Evolutionary conservation across 2,329 filamentous ascomycete species (phyloP).

Genomic region (Beauveria rudraprayagi): DNA sequence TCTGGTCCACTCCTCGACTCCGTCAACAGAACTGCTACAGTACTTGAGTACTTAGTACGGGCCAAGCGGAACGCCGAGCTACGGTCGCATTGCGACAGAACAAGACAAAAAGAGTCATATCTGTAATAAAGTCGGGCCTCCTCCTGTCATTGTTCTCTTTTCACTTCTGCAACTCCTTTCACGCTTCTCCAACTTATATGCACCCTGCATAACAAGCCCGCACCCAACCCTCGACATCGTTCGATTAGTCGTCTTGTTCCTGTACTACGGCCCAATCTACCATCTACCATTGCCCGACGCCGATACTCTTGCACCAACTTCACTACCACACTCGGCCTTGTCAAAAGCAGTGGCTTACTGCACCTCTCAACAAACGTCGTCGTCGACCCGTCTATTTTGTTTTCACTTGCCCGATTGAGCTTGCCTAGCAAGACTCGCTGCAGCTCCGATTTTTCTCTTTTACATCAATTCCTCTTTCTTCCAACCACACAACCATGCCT

Average conservation of each 20-base stretch:
- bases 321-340: neutral
- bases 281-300: slow-evolving; percentile 6
- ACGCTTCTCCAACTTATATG: neutral
- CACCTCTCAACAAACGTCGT: neutral
- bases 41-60: neutral
- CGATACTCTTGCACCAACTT: neutral
- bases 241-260: neutral
- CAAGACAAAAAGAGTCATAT: slow-evolving; percentile 8
- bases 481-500: slow-evolving; percentile 34
- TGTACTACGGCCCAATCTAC: slow-evolving; percentile 9
- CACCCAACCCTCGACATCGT: neutral
- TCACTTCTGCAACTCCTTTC: neutral
- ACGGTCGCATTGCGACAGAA: slow-evolving; percentile 1
- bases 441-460: neutral
- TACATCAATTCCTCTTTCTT: neutral
- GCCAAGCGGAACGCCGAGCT: slow-evolving; percentile 10
- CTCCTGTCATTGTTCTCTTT: neutral
- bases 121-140: slow-evolving; percentile 3
- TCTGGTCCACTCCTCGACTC: neutral
- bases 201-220: neutral
- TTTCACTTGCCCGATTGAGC: neutral
- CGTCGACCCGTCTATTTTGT: neutral
- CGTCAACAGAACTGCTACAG: neutral
- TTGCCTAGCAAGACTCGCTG: neutral
- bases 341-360: slow-evolving; percentile 3